phyloP scores from a whole-genome alignment of 257 asterid genomes.

The Solanum paucissectum region DNA sequence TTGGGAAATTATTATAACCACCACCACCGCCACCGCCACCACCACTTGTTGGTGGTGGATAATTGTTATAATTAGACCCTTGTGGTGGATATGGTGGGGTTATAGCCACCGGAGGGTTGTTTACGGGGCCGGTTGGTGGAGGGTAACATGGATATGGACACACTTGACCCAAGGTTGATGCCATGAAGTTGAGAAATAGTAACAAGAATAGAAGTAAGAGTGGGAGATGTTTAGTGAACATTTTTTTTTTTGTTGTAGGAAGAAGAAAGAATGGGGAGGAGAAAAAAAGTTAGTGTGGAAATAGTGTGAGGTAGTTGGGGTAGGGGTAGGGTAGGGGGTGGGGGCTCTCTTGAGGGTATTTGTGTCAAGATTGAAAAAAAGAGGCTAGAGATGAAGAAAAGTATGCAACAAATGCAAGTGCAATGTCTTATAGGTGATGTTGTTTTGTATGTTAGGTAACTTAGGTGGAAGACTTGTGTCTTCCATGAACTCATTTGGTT shows the following conservation, averaged over 20 bases:
- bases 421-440: not conserved
- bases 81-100: constrained; percentile 39
- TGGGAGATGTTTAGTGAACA: constrained; percentile 20
- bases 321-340: not conserved
- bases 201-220: constrained; percentile 11
- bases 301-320: not conserved
- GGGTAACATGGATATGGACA: constrained; percentile 92
- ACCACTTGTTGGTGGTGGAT: constrained; percentile 20
- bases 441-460: not conserved
- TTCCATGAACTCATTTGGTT: not conserved
- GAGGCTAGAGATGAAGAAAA: not conserved
- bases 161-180: constrained; percentile 40
- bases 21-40: not conserved
- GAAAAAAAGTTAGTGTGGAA: constrained; percentile 1
- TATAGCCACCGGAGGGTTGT: constrained; percentile 33
- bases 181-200: constrained; percentile 22
- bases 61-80: not conserved
- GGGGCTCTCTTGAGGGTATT: not conserved
- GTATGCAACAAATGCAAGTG: not conserved
- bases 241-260: not conserved
- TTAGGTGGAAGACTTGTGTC: not conserved
- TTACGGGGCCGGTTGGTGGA: constrained; percentile 64
- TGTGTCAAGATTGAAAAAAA: not conserved
- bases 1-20: not conserved
- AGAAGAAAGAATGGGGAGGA: not conserved